Base-by-base conservation (phyloP, 352 stramenopile species). In the Aphanomyces cochlioides region DNA sequence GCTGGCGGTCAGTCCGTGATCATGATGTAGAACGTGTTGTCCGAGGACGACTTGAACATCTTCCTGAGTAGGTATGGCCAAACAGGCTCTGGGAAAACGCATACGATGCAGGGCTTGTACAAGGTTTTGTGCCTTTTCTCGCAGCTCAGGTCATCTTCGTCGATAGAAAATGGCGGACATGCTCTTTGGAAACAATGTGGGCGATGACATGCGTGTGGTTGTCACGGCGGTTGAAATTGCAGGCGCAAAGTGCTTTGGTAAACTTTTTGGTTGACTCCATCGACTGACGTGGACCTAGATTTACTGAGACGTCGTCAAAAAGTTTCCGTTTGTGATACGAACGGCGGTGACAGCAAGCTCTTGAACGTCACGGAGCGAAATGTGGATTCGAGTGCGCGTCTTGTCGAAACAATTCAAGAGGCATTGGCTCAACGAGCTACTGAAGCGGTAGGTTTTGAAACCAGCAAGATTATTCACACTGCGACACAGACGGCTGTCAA, bases 41-140 rank as follows among this genome's bases (percentile, higher is more conserved):
- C 5, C 4, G 5, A 38, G 0, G 6, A 41, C 34, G 3, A 56
- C 61, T 40, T 48, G 66, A n/a, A 43, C 21, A 0, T 21, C 4
- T 38, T 8, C 12, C 5, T 0, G 28, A 28, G 28, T 61, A 69
- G 39, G 56, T 89, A 90, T 66, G 81, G 80, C 1, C 83, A 90
- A 64, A 90, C 81, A 12, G 83, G 79, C 3, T 85, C 78, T 3
- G 84, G 82, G 63, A 92, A 92, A 75, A 92, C 81, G 45, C 82
- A 93, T 69, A 96, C 89, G 1, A 96, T 96, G 87, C 82, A 83
- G 56, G 85, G 84, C 0, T 79, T 96, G 54, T 73, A 87, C 67
- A 57, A 71, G 39, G 68, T 77, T 38, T 56, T 67, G 28, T 28
- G 28, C 28, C 28, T 28, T 40, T 60, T 21, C 17, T 56, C 75